Evolutionary conservation across 208 protist genomes (phyloP).

Genomic region (Trichomonas tenax): DNA sequence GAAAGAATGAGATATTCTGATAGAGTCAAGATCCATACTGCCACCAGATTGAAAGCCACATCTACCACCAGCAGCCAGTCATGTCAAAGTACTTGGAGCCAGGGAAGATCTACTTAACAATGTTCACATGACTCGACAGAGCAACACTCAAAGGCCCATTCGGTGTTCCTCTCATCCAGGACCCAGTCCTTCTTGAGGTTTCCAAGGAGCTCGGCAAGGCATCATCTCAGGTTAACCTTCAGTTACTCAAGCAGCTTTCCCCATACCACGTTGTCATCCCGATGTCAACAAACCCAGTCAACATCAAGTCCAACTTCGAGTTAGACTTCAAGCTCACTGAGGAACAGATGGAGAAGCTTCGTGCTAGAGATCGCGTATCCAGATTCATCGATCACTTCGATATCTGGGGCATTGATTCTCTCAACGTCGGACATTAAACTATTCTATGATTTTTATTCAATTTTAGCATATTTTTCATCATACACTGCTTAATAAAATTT

Average conservation of each 20-base stretch:
- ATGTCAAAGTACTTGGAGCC: slow-evolving; percentile 14
- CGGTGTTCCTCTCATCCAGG: not conserved
- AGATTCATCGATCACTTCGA: not conserved
- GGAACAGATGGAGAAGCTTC: not conserved
- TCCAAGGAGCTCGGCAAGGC: not conserved
- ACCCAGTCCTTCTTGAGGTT: not conserved
- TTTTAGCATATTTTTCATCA: no score
- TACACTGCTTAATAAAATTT: no score
- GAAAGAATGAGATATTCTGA: not conserved
- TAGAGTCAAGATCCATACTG: not conserved
- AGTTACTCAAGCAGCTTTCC: not conserved
- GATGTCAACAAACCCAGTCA: not conserved
- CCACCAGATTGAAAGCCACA: slow-evolving; percentile 22
- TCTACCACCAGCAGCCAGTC: slow-evolving; percentile 26
- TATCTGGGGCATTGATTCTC: not conserved
- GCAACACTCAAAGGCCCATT: not conserved
- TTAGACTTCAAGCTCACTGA: not conserved
- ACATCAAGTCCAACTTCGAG: not conserved
- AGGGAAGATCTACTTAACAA: slow-evolving; percentile 6
- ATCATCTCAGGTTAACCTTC: not conserved
- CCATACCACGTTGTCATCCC: not conserved
- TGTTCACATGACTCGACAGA: slow-evolving; percentile 29
- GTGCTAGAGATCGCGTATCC: not conserved
- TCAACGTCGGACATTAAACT: not conserved
- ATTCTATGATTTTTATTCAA: no score